These are phyloP conservation scores for Trichoderma virens DNA, from an alignment of 495 filamentous ascomycete species.

Conservation along the genomic window DNA sequence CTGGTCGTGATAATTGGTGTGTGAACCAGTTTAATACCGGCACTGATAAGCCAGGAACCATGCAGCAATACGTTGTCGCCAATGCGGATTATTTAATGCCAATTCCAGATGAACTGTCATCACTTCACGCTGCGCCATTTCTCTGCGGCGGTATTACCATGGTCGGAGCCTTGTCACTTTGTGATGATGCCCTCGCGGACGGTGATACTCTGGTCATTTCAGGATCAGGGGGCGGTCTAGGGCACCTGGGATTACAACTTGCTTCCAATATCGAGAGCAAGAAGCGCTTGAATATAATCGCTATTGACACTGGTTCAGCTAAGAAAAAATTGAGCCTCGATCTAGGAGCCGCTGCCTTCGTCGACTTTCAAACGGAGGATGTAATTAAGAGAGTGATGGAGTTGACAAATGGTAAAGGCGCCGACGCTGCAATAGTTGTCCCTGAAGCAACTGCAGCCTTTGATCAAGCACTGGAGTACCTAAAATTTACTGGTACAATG, in stretches of 20 bases:
- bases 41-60: constrained; percentile 1
- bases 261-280: neutral
- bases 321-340: neutral
- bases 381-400: neutral
- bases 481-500: neutral
- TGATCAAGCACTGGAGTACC: neutral
- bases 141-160: neutral
- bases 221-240: neutral
- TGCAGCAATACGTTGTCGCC: constrained; percentile 1
- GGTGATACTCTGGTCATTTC: neutral
- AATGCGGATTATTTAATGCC: neutral
- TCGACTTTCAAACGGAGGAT: neutral
- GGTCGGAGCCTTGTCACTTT: neutral
- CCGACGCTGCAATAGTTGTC: neutral
- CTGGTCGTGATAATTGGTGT: constrained; percentile 1
- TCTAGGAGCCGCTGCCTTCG: neutral
- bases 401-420: constrained; percentile 2
- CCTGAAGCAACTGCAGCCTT: neutral
- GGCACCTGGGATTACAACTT: neutral
- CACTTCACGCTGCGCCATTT: constrained; percentile 1
- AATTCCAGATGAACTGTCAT: neutral
- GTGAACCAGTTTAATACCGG: neutral
- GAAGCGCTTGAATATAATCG: neutral
- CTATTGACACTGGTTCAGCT: neutral
- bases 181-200: neutral